Conservation (phyloP, 2,329 filamentous ascomycete species). For the Parascedosporium putredinis region DNA sequence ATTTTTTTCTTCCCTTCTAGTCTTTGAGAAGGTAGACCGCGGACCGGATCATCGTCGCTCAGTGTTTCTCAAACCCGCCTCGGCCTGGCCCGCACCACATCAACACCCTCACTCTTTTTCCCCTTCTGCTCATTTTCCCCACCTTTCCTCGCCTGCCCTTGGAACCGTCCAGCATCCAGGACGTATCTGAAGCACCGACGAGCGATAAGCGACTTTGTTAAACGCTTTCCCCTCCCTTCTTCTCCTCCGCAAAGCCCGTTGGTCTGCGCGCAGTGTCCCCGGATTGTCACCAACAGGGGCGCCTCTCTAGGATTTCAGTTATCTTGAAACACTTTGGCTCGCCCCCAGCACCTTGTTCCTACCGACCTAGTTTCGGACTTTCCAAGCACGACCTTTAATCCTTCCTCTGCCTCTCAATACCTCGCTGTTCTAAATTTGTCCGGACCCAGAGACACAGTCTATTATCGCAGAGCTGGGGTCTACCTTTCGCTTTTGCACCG, state of each 20-base stretch:
- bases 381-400: conserved; percentile 1
- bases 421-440: conserved; percentile 8
- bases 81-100: not conserved
- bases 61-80: no score
- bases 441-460: not conserved
- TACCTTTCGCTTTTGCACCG: not conserved
- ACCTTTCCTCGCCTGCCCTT: no score
- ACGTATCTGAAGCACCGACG: not conserved
- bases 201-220: not conserved
- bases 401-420: not conserved
- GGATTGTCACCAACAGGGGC: conserved; percentile 1
- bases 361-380: conserved; percentile 4
- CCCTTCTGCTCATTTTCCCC: not conserved
- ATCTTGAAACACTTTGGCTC: conserved; percentile 2
- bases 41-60: no score
- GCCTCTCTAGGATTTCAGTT: not conserved
- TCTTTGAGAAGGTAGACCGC: no score
- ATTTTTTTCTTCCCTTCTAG: not conserved
- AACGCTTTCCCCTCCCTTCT: not conserved
- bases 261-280: not conserved
- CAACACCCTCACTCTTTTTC: not conserved
- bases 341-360: not conserved
- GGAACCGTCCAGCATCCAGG: no score
- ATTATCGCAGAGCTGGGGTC: not conserved
- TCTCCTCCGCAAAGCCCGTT: not conserved